Evolutionary conservation across 1,284 basidiomycete genomes (phyloP), one percentile per base, ranked within the genome.

Genomic region (Neolentinus lepideus): DNA sequence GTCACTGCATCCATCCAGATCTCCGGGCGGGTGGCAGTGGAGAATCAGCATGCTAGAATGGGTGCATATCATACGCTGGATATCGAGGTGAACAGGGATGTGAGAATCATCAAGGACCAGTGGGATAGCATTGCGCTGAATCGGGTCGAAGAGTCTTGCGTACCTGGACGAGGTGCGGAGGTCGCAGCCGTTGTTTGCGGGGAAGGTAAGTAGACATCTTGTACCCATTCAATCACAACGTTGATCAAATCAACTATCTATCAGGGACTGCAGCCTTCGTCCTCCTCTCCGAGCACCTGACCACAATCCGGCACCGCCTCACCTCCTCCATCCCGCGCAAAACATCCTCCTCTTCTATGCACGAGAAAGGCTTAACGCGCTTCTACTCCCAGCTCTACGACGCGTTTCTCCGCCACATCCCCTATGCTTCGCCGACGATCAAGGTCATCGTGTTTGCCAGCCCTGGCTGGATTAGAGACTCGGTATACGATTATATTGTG

Each of bases 1-100:
- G 58, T 77, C 21, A 80, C 77, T 10, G 84, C 92, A 0, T 77
- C 90, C 16, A 76, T 99, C 38, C 91, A 96, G 59, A 86, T 99
- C 55, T 82, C 92, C 10, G 97, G 97, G 2, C 82, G 83, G 58
- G 94, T 99, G 19, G 84, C 84, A n/a, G 80, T 83, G 53, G 96
- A 98, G 75, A 98, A 98, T 64, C 80, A 79, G 31, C 86, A 95
- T 68, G 97, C 98, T 56, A 92, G 92, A 68, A 80, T 98, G 67
- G 95, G 96, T 2, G 94, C 96, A 19, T 96, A 85, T 69, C 97
- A 99, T 67, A 99, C 97, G 0, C 77, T 99, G 27, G 96, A 98
- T 66, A 78, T 99, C 46, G 97, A 99, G 68, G 77, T 84, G 3
- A 92, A 97, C 69, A 80, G 95, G n/a, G 87, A 95, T 65, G 83